These are phyloP conservation scores for Leishmania amazonensis DNA, from an alignment of 208 protist genomes.

Conservation along the genomic window DNA sequence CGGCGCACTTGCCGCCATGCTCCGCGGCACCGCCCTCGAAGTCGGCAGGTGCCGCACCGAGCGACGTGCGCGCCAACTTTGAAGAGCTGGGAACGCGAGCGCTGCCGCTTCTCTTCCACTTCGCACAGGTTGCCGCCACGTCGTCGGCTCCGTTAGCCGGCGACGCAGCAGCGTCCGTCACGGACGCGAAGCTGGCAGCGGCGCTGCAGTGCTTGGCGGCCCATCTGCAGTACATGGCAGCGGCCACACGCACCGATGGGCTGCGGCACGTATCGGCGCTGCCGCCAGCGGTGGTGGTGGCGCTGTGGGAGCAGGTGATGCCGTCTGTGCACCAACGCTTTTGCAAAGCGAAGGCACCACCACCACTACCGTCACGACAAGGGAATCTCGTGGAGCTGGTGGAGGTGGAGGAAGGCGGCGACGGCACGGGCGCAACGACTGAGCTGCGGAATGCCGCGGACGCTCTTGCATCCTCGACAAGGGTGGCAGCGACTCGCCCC, in stretches of 20 bases:
- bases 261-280: constrained; percentile 54
- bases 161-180: no score
- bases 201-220: constrained; percentile 5
- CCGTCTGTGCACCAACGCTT: constrained; percentile 22
- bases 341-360: not conserved
- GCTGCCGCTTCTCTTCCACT: constrained; percentile 18
- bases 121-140: not conserved
- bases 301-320: constrained; percentile 58
- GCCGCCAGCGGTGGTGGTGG: constrained; percentile 47
- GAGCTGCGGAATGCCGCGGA: not conserved
- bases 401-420: not conserved
- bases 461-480: not conserved
- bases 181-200: not conserved
- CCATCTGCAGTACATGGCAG: constrained; percentile 21
- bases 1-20: not conserved
- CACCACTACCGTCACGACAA: not conserved
- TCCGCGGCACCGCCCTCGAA: not conserved
- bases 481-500: not conserved
- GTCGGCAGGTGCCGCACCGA: not conserved
- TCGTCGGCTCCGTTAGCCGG: not conserved
- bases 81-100: constrained; percentile 10
- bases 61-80: constrained; percentile 10
- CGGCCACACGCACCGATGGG: constrained; percentile 32
- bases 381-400: not conserved
- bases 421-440: not conserved